phyloP scores from a whole-genome alignment of 1,284 basidiomycete genomes.

The Meira nashicola region DNA sequence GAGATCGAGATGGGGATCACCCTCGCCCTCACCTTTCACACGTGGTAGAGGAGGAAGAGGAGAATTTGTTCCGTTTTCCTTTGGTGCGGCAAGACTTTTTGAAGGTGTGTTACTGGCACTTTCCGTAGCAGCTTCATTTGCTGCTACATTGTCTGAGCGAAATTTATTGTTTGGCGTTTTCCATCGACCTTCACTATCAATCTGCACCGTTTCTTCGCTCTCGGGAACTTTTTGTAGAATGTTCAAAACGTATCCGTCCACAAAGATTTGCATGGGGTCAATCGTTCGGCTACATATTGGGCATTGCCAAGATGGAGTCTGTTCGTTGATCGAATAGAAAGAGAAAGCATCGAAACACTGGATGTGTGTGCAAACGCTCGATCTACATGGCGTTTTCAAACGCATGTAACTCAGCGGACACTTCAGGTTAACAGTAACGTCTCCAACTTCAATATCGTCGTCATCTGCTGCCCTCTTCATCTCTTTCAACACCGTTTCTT shows the following conservation, averaged over 20 bases:
- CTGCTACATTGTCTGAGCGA: constrained; percentile 17
- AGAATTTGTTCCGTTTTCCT: no score
- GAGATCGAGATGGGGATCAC: no score
- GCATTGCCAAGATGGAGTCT: constrained; percentile 92
- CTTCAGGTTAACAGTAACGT: constrained; percentile 41
- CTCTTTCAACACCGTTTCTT: constrained; percentile 33
- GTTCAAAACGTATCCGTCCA: constrained; percentile 67
- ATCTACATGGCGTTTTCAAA: constrained; percentile 77
- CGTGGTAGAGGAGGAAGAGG: no score
- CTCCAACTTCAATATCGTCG: constrained; percentile 47
- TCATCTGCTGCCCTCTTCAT: constrained; percentile 43
- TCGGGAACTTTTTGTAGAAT: constrained; percentile 74
- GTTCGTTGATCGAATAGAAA: constrained; percentile 92
- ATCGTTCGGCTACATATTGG: constrained; percentile 85
- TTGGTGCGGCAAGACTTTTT: no score
- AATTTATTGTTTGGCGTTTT: constrained; percentile 81
- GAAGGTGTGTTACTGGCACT: no score
- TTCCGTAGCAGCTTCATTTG: no score
- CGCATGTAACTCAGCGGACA: constrained; percentile 73
- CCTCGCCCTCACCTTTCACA: no score
- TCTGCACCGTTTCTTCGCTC: constrained; percentile 79
- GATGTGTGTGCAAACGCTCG: constrained; percentile 75
- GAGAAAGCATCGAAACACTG: constrained; percentile 94
- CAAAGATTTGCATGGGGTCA: constrained; percentile 76
- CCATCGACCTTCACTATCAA: constrained; percentile 93